Conservation (phyloP, 805 yeast species). For the Myxozyma mucilagina region DNA sequence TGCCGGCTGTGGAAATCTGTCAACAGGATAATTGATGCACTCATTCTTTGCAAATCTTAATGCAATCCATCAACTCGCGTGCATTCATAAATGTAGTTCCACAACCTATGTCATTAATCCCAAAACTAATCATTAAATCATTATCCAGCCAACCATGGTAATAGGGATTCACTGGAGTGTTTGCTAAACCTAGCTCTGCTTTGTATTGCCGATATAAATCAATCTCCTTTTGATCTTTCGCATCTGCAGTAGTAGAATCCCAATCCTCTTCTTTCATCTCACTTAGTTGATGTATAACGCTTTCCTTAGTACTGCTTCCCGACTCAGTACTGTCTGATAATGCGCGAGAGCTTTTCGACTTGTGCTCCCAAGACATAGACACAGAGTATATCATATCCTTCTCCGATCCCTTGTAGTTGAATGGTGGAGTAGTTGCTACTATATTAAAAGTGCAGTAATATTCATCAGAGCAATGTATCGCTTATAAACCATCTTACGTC, state of each 20-base stretch:
- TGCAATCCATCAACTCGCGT: conserved; percentile 19
- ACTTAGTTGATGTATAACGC: too few species aligned
- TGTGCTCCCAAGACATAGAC: conserved; percentile 19
- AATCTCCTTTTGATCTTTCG: too few species aligned
- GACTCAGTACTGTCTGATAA: conserved; percentile 12
- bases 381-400: conserved; percentile 20
- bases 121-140: conserved; percentile 20
- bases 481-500: conserved; percentile 12
- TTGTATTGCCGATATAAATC: not conserved
- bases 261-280: too few species aligned
- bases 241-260: too few species aligned
- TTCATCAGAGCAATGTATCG: conserved; percentile 23
- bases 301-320: too few species aligned
- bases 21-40: too few species aligned
- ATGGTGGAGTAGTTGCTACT: conserved; percentile 19
- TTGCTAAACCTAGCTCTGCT: not conserved
- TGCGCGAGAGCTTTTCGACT: conserved; percentile 3
- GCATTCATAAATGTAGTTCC: conserved; percentile 22
- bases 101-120: conserved; percentile 13
- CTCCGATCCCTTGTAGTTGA: conserved; percentile 14
- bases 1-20: too few species aligned
- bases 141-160: conserved; percentile 30
- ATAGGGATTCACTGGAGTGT: conserved; percentile 19
- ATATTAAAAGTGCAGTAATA: conserved; percentile 24
- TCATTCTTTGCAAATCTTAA: not conserved